These are phyloP conservation scores for Aethionema arabicum DNA, from an alignment of 345 rosid genomes.

Conservation along the genomic window DNA sequence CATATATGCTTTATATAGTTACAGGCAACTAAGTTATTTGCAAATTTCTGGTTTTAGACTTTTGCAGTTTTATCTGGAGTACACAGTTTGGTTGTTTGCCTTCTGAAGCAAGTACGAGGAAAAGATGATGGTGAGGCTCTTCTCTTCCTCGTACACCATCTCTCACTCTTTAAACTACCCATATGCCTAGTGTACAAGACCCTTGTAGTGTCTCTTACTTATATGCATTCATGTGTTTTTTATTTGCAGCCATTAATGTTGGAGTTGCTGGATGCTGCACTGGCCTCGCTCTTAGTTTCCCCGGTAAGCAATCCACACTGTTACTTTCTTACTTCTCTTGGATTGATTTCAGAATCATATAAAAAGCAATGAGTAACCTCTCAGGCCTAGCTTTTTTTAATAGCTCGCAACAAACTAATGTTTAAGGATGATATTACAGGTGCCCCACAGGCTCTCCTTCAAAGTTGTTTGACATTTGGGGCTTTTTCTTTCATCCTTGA, in stretches of 20 bases:
- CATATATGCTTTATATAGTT: conserved; percentile 7
- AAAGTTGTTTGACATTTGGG: conserved; percentile 82
- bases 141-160: neutral
- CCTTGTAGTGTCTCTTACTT: conserved; percentile 10
- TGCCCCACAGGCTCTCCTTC: conserved; percentile 66
- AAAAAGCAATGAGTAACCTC: too few relatives aligned
- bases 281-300: conserved; percentile 82
- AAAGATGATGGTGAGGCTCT: conserved; percentile 84
- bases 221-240: conserved; percentile 6
- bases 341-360: neutral
- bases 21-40: conserved; percentile 1
- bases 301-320: conserved; percentile 45
- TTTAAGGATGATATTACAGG: conserved; percentile 41
- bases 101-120: conserved; percentile 83
- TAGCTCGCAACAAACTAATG: neutral
- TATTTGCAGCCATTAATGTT: conserved; percentile 69
- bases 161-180: neutral
- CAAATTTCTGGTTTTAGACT: conserved; percentile 48
- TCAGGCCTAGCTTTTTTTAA: neutral
- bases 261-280: conserved; percentile 95
- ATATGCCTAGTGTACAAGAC: conserved; percentile 2
- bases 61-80: conserved; percentile 42
- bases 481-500: conserved; percentile 82
- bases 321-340: neutral
- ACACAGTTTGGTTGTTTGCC: conserved; percentile 42